Conservation (phyloP, 257 asterid species). For the Oldenlandia corymbosa region DNA sequence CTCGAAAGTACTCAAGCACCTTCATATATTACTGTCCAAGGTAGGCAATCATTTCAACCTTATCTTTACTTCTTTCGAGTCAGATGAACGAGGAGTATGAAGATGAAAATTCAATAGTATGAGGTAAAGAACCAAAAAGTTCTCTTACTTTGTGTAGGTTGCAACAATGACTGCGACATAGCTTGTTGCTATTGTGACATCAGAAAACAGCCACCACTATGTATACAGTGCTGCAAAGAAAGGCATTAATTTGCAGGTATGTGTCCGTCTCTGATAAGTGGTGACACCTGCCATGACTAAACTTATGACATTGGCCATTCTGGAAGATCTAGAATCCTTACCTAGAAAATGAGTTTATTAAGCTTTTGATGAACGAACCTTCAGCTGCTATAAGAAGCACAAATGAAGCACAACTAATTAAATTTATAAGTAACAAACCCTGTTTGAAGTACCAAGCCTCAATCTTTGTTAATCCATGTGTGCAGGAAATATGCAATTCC, state of each 20-base stretch:
- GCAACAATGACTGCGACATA: constrained; percentile 37
- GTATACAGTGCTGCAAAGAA: constrained; percentile 38
- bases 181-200: constrained; percentile 44
- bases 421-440: too few species aligned
- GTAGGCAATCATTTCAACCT: constrained; percentile 8
- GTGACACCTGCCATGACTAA: too few species aligned
- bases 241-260: constrained; percentile 18
- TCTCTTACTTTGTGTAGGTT: constrained; percentile 18
- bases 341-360: neutral
- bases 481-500: too few species aligned
- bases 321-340: neutral
- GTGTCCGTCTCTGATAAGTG: too few species aligned
- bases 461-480: too few species aligned
- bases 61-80: neutral
- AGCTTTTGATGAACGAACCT: too few species aligned
- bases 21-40: constrained; percentile 30
- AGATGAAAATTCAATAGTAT: neutral
- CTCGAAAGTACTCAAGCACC: constrained; percentile 14
- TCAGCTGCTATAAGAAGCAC: neutral
- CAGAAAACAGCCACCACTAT: constrained; percentile 37
- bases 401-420: too few species aligned
- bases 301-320: too few species aligned
- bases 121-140: neutral
- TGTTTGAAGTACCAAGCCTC: too few species aligned
- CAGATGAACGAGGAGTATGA: neutral